Conservation (phyloP, 176 grass and related monocot species). For the Eremochloa ophiuroides region DNA sequence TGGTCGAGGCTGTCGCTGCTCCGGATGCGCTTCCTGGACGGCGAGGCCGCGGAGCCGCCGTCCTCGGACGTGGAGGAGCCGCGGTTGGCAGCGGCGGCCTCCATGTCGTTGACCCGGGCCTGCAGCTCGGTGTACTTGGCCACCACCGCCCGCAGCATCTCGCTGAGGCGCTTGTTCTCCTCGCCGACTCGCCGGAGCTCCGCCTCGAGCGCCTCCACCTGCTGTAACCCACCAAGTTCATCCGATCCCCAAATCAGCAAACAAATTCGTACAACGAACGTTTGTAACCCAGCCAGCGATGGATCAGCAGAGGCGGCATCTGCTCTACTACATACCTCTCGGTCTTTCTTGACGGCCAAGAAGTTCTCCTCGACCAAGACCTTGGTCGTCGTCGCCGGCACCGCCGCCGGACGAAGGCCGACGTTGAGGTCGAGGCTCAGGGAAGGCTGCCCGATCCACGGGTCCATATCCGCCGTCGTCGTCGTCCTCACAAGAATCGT, state of each 20-base stretch:
- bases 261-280: not conserved
- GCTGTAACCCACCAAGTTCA: not conserved
- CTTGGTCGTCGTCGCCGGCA: not conserved
- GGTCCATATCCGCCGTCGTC: slow-evolving; percentile 27
- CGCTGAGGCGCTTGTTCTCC: slow-evolving; percentile 61
- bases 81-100: not conserved
- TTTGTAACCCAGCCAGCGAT: not conserved
- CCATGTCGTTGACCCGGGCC: slow-evolving; percentile 44
- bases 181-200: slow-evolving; percentile 55
- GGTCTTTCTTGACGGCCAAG: slow-evolving; percentile 38
- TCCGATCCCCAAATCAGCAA: not conserved
- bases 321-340: slow-evolving; percentile 24
- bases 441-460: slow-evolving; percentile 50
- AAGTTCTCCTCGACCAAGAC: slow-evolving; percentile 44
- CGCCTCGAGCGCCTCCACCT: slow-evolving; percentile 41
- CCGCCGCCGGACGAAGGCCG: slow-evolving; percentile 21
- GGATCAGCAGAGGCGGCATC: too few relatives aligned
- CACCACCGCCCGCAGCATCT: slow-evolving; percentile 47
- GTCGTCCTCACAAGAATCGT: not conserved
- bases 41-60: slow-evolving; percentile 37
- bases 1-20: slow-evolving; percentile 46
- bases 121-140: slow-evolving; percentile 51
- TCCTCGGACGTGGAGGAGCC: slow-evolving; percentile 32
- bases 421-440: slow-evolving; percentile 61
- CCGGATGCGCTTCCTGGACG: slow-evolving; percentile 46